These are phyloP conservation scores for Tricholoma matsutake DNA, from an alignment of 768 basidiomycete genomes.

Conservation along the genomic window DNA sequence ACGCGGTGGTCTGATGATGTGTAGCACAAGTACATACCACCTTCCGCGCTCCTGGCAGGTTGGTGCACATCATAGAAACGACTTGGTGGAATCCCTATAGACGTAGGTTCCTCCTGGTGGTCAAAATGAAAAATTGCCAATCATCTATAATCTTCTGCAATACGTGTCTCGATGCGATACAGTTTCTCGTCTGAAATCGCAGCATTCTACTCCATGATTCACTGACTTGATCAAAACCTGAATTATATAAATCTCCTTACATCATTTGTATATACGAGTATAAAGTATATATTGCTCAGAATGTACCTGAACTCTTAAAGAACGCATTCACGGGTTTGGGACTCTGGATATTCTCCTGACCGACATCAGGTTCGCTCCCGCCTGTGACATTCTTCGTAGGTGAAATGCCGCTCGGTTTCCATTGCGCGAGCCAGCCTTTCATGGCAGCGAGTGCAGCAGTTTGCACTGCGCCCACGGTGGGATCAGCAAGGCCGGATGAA, in stretches of 20 bases:
- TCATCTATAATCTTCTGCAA: too few species aligned
- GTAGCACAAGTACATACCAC: too few species aligned
- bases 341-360: neutral
- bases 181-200: too few species aligned
- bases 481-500: constrained; percentile 40
- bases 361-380: neutral
- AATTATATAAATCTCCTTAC: neutral
- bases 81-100: too few species aligned
- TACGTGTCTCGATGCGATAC: too few species aligned
- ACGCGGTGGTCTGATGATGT: too few species aligned
- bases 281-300: constrained; percentile 4
- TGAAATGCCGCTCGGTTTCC: constrained; percentile 22
- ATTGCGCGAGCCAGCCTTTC: constrained; percentile 54
- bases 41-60: too few species aligned
- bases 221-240: neutral
- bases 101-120: too few species aligned
- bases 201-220: too few species aligned
- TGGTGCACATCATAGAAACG: too few species aligned
- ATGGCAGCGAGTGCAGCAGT: constrained; percentile 48
- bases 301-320: constrained; percentile 26
- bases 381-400: neutral
- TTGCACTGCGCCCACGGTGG: constrained; percentile 54
- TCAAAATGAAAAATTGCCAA: too few species aligned
- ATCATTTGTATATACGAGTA: neutral
- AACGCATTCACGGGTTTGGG: constrained; percentile 35